phyloP scores from a whole-genome alignment of 768 basidiomycete species.

The Agaricus blazei region DNA sequence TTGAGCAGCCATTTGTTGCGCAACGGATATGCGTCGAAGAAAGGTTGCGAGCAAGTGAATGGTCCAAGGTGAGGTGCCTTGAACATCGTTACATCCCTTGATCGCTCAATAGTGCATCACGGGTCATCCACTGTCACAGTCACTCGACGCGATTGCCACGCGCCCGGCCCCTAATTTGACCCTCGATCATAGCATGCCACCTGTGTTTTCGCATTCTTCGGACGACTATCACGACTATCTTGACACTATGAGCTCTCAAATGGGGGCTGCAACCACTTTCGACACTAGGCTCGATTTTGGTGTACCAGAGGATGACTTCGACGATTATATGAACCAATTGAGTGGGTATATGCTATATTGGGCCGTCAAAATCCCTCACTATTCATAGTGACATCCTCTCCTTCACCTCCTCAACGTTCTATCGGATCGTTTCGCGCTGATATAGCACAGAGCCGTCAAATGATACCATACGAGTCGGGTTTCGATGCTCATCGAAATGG shows the following conservation, averaged over 20 bases:
- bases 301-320: constrained; percentile 10
- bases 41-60: not conserved
- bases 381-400: constrained; percentile 24
- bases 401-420: constrained; percentile 26
- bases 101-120: not conserved
- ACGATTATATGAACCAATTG: constrained; percentile 8
- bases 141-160: not conserved
- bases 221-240: constrained; percentile 3
- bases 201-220: not conserved
- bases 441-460: not conserved
- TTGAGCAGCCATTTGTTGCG: constrained; percentile 25
- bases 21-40: constrained; percentile 18
- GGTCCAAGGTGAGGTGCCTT: constrained; percentile 3
- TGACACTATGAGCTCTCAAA: not conserved
- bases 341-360: constrained; percentile 13
- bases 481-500: not conserved
- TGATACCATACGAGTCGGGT: not conserved
- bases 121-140: not conserved
- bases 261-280: not conserved
- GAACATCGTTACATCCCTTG: constrained; percentile 1
- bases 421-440: not conserved
- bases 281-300: not conserved
- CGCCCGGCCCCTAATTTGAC: not conserved
- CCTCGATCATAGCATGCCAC: not conserved
- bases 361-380: not conserved